A percentile compares a stretch with the other conserved stretches of the same genome.
Evolutionary conservation across 768 basidiomycete genomes (phyloP).

Genomic region (Tricholoma sp.): DNA sequence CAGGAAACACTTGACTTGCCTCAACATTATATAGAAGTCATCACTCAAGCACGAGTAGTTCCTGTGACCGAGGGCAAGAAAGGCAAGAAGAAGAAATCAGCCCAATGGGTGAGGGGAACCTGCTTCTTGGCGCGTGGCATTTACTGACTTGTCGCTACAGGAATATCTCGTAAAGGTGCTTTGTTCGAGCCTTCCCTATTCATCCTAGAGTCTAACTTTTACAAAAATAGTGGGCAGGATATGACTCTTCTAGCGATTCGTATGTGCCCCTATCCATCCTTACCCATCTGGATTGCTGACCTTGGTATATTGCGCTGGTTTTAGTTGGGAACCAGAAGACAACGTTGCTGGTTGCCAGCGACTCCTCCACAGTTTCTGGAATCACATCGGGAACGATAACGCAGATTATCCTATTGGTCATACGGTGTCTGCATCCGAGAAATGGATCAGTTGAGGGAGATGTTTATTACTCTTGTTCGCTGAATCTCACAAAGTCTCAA

Average conservation of each 20-base stretch:
- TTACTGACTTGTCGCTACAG: constrained; percentile 26
- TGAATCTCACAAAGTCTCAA: neutral
- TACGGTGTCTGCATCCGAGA: constrained; percentile 32
- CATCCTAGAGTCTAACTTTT: neutral
- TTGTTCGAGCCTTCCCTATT: neutral
- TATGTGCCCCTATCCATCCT: constrained; percentile 25
- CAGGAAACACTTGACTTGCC: neutral
- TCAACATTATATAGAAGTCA: constrained; percentile 42
- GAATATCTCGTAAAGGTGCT: constrained; percentile 67
- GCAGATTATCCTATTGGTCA: constrained; percentile 48
- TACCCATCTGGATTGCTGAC: neutral
- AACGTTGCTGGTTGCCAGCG: constrained; percentile 56
- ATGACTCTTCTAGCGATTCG: constrained; percentile 54
- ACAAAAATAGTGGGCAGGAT: constrained; percentile 57
- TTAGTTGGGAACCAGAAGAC: constrained; percentile 67
- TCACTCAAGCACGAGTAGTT: constrained; percentile 51
- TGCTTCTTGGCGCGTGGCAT: neutral
- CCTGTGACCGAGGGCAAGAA: constrained; percentile 16
- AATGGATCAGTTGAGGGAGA: constrained; percentile 54
- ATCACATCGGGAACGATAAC: constrained; percentile 52
- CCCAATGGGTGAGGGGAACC: constrained; percentile 45
- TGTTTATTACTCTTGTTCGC: constrained; percentile 1
- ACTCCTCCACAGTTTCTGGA: constrained; percentile 62
- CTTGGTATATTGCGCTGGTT: neutral
- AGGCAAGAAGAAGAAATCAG: constrained; percentile 19